phyloP scores from a whole-genome alignment of 352 stramenopile species.

The Globisporangium camurandrum region DNA sequence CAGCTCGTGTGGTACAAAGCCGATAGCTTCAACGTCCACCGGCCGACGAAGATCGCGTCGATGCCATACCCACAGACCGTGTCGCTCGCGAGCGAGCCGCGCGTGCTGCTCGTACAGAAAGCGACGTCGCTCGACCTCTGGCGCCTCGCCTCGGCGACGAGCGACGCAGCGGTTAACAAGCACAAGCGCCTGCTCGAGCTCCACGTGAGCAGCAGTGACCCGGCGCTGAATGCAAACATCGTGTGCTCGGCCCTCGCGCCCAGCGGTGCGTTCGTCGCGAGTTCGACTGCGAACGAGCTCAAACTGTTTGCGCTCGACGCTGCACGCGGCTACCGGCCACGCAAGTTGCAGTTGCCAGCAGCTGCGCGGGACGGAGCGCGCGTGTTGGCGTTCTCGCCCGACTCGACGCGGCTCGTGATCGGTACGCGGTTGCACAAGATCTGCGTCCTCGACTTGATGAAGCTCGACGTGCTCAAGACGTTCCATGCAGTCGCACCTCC shows the following conservation, averaged over 20 bases:
- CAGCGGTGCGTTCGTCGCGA: conserved; percentile 81
- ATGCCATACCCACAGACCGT: conserved; percentile 76
- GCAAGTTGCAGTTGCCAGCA: conserved; percentile 41
- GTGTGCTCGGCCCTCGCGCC: conserved; percentile 75
- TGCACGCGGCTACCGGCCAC: conserved; percentile 32
- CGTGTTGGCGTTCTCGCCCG: conserved; percentile 67
- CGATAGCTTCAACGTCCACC: conserved; percentile 72
- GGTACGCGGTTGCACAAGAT: conserved; percentile 58
- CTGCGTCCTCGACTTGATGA: conserved; percentile 60
- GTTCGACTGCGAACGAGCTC: conserved; percentile 75
- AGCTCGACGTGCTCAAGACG: conserved; percentile 70
- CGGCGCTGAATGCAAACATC: no score
- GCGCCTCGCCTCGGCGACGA: conserved; percentile 30
- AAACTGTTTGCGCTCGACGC: conserved; percentile 84
- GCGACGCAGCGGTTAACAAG: conserved; percentile 22
- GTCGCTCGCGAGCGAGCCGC: conserved; percentile 53
- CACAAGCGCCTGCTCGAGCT: conserved; percentile 78
- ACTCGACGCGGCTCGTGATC: conserved; percentile 70
- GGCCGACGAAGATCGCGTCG: conserved; percentile 86
- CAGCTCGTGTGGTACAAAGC: conserved; percentile 90
- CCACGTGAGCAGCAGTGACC: conserved; percentile 55
- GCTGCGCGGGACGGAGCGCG: conserved; percentile 39
- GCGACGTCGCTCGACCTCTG: conserved; percentile 67
- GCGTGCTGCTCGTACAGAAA: conserved; percentile 70
- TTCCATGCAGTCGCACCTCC: conserved; percentile 33